These are phyloP conservation scores for Mallotus japonicus DNA, from an alignment of 441 rosid genomes.

Conservation along the genomic window DNA sequence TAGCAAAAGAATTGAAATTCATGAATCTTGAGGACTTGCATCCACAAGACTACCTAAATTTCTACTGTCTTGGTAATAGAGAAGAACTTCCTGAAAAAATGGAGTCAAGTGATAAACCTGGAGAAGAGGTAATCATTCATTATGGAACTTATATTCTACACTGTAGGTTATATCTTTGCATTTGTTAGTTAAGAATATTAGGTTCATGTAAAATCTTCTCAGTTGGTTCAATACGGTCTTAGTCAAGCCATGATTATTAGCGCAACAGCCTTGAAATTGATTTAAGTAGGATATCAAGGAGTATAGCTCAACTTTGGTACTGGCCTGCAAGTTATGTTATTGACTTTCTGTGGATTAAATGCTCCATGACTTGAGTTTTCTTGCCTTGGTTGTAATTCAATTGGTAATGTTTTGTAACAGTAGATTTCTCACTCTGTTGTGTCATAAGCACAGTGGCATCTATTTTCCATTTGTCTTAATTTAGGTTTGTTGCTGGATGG, in stretches of 20 bases:
- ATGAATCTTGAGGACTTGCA: slow-evolving; percentile 44
- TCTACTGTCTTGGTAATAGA: slow-evolving; percentile 77
- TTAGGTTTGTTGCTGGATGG: not conserved
- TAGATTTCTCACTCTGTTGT: not conserved
- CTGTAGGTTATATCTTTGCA: not conserved
- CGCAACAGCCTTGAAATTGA: not conserved
- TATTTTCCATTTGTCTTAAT: not conserved
- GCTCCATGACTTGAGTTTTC: too few relatives aligned
- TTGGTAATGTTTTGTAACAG: not conserved
- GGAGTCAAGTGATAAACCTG: slow-evolving; percentile 21
- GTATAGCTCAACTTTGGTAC: too few relatives aligned
- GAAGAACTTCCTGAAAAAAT: slow-evolving; percentile 44
- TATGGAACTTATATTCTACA: not conserved
- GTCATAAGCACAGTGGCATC: not conserved
- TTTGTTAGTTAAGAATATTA: not conserved
- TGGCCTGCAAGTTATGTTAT: too few relatives aligned
- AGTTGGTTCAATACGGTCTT: not conserved
- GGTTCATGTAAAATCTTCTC: not conserved
- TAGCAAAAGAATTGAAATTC: slow-evolving; percentile 59
- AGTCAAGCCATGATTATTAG: not conserved
- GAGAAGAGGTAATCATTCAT: slow-evolving; percentile 41
- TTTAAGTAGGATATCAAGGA: too few relatives aligned
- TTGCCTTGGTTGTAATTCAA: not conserved
- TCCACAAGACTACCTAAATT: slow-evolving; percentile 77
- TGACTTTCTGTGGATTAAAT: too few relatives aligned